Evolutionary conservation across 768 basidiomycete species (phyloP).

Genomic region (Lactifluus pinguis): DNA sequence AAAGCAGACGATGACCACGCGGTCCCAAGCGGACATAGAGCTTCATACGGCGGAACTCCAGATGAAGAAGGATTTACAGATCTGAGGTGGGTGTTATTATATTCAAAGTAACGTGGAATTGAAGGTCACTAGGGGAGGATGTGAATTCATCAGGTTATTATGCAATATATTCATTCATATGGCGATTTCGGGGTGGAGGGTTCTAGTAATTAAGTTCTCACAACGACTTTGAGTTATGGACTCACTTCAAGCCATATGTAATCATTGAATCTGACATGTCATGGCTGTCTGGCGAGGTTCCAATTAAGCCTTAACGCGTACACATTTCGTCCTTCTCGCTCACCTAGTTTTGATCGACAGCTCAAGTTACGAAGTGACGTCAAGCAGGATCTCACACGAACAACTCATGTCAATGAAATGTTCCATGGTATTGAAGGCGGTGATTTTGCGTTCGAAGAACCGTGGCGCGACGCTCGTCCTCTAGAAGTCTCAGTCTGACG

Average conservation of each 20-base stretch:
- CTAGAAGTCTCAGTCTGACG: no score
- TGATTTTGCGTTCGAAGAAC: no score
- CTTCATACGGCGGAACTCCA: conserved; percentile 3
- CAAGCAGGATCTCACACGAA: neutral
- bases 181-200: neutral
- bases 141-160: neutral
- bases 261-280: neutral
- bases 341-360: neutral
- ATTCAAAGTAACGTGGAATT: neutral
- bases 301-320: neutral
- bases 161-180: neutral
- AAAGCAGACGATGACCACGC: conserved; percentile 1
- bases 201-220: neutral
- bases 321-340: neutral
- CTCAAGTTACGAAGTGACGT: neutral
- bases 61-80: conserved; percentile 16
- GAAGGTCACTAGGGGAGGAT: neutral
- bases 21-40: conserved; percentile 9
- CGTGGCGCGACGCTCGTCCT: no score
- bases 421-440: neutral
- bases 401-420: neutral
- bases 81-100: conserved; percentile 9
- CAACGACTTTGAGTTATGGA: no score
- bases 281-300: neutral
- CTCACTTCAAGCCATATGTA: neutral